Base-by-base conservation (phyloP, 768 basidiomycete genomes). In the Dendrothele bispora region DNA sequence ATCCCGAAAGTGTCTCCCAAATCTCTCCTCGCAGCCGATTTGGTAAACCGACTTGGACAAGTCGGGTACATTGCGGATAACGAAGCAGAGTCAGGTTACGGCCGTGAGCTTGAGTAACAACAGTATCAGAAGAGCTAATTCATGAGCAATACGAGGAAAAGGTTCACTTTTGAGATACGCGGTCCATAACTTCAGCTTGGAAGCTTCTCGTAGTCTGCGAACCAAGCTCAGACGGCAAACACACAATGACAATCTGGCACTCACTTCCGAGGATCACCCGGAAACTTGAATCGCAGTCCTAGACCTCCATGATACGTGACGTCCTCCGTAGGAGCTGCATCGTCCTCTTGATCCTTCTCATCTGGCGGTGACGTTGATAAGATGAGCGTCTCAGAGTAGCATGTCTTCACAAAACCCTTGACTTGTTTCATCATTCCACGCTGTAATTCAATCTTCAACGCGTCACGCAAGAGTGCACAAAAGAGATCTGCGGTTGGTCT, bases 1-100 rank as follows among this genome's bases (percentile, higher is more conserved):
- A 95, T 0, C 97, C 97, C 4, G 94, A 95, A 11, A 98, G 78
- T 0, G 91, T 88, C 67, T 99, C 97, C 97, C 97, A 99, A 72
- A 98, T 87, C 65, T 98, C 97, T 12, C 97, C 97, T 20, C 97
- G 82, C 7, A 99, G 75, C 15, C 93, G 77, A 57, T 95, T 97
- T 2, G 97, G 97, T 3, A 99, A 76, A 39, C 97, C 97, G 44
- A 98, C 95, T 69, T 97, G 95, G 1, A 98, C 87, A 22, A 99
- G 80, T n/a, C 97, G 87, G 34, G 95, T 97, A 61, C 92, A 94
- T 65, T 95, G 88, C 0, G 97, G 95, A 65, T 98, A 99, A 26
- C 95, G 89, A 17, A 98, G 73, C 22, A 98, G 79, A 0, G 97
- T 95, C n/a, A 98, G 75, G 60, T 94, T 93, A 21, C 97, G 85